Percentiles rank a stretch among this genome's conserved stretches.
These are phyloP conservation scores for Microbotryomycetes sp. DNA, from an alignment of 1,284 basidiomycete genomes.

Conservation along the genomic window DNA sequence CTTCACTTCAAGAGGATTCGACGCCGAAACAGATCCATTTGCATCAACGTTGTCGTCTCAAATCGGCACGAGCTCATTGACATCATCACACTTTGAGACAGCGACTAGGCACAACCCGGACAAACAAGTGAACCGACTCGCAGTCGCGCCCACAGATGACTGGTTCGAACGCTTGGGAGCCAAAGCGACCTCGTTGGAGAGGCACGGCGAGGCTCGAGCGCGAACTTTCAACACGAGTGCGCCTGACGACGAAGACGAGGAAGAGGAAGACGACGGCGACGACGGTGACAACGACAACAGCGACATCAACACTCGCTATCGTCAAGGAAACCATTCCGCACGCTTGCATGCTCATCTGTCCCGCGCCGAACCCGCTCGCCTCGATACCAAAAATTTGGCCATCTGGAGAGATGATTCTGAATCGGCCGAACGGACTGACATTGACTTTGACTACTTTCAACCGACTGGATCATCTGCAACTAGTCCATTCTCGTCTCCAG, in stretches of 20 bases:
- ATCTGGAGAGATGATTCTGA: constrained; percentile 1
- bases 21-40: background rate
- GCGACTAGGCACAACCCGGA: background rate
- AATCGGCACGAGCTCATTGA: background rate
- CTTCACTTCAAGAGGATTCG: background rate
- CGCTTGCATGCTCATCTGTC: background rate
- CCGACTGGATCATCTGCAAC: background rate
- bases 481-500: background rate
- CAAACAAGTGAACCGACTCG: background rate
- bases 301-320: too few species aligned
- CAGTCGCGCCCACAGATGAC: background rate
- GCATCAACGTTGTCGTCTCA: too few species aligned
- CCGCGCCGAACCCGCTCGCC: background rate
- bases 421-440: background rate
- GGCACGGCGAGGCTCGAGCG: too few species aligned
- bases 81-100: background rate
- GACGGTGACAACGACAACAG: too few species aligned
- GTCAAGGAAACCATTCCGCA: too few species aligned
- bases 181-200: background rate
- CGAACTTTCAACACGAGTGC: background rate
- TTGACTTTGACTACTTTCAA: constrained; percentile 5
- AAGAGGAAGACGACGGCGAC: too few species aligned
- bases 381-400: background rate
- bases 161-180: background rate
- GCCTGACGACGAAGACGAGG: background rate